Conservation (phyloP, 176 grass and related monocot species). For the Musa troglodytarum region DNA sequence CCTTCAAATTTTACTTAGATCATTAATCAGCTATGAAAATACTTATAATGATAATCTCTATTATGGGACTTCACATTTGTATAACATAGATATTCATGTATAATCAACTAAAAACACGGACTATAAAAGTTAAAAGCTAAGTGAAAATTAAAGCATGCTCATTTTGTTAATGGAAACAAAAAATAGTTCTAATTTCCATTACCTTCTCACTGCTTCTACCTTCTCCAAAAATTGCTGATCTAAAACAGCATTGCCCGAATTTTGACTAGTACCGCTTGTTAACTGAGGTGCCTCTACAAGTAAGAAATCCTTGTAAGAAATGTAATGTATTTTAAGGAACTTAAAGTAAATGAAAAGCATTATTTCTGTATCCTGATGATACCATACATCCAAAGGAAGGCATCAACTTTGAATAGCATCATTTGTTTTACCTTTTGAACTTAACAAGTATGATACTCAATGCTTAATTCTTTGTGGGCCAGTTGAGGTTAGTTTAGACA, state of each 20-base stretch:
- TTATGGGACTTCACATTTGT: too few species aligned
- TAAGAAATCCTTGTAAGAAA: constrained; percentile 13
- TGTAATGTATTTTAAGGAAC: not conserved
- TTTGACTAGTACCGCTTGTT: constrained; percentile 29
- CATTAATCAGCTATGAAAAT: too few species aligned
- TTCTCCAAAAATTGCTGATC: constrained; percentile 62
- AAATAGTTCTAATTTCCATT: not conserved
- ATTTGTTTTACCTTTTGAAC: not conserved
- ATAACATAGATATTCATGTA: not conserved
- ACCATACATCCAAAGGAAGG: not conserved
- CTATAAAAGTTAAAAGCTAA: not conserved
- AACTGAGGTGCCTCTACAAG: constrained; percentile 40
- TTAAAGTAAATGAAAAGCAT: not conserved
- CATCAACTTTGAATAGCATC: not conserved
- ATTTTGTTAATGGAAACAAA: not conserved
- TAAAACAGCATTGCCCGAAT: constrained; percentile 34
- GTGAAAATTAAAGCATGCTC: not conserved
- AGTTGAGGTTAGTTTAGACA: too few species aligned
- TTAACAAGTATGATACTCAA: not conserved
- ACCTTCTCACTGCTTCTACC: constrained; percentile 62
- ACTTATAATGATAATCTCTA: too few species aligned
- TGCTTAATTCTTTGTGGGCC: not conserved
- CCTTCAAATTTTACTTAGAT: too few species aligned
- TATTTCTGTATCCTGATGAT: not conserved
- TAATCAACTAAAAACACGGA: not conserved